Evolutionary conservation across 2,329 filamentous ascomycete genomes (phyloP).

Genomic region (Cyphellophora europaea): DNA sequence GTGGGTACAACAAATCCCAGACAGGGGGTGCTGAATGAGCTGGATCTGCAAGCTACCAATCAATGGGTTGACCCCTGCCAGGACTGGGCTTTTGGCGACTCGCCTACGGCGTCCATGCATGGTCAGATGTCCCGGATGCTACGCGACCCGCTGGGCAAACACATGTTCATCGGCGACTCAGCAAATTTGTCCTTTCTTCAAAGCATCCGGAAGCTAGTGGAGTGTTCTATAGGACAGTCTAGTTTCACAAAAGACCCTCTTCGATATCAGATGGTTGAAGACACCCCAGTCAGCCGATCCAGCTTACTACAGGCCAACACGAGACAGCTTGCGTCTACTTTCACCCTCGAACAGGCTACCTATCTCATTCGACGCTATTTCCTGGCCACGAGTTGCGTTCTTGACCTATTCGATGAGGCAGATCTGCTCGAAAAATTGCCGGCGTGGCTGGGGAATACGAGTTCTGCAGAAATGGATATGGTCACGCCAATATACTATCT

Average conservation of each 20-base stretch:
- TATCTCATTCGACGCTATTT: constrained; percentile 25
- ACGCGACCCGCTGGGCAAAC: constrained; percentile 39
- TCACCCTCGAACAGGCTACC: constrained; percentile 16
- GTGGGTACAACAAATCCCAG: not conserved
- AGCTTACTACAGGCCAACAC: constrained; percentile 1
- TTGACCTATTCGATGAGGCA: constrained; percentile 25
- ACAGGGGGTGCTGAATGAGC: too few relatives aligned
- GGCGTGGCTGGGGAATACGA: constrained; percentile 27
- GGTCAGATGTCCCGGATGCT: constrained; percentile 32
- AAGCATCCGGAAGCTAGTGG: constrained; percentile 39
- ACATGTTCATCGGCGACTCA: constrained; percentile 43
- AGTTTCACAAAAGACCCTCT: constrained; percentile 29
- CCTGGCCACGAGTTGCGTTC: constrained; percentile 19
- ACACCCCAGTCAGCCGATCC: constrained; percentile 13
- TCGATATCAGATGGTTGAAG: constrained; percentile 29
- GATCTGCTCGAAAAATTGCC: constrained; percentile 20
- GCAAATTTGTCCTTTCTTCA: constrained; percentile 42
- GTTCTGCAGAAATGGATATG: not conserved
- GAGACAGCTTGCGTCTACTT: not conserved
- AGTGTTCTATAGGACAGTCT: constrained; percentile 31
- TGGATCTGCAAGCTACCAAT: too few relatives aligned
- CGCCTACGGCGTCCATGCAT: constrained; percentile 22
- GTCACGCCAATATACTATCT: constrained; percentile 34
- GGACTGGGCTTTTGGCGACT: not conserved
- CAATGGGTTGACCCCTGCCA: too few relatives aligned